These are phyloP conservation scores for Aspergillus sojae DNA, from an alignment of 2,329 filamentous ascomycete species.

Conservation along the genomic window DNA sequence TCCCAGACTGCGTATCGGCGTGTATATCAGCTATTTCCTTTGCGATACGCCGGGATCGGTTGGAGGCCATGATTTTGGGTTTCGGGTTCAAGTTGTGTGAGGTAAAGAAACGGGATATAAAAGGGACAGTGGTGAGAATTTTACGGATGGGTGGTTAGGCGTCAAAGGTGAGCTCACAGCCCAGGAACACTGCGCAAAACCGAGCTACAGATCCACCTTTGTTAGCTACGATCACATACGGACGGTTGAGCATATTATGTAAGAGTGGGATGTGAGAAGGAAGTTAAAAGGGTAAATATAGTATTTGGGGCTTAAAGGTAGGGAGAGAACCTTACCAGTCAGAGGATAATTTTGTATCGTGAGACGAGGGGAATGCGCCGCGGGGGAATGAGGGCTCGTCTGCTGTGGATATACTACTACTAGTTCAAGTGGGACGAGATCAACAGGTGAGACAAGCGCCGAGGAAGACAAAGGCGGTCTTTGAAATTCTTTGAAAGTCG, in stretches of 20 bases:
- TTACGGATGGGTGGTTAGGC: background rate
- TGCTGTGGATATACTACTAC: conserved; percentile 2
- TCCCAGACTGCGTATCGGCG: conserved; percentile 73
- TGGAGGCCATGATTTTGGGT: conserved; percentile 53
- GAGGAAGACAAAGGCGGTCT: background rate
- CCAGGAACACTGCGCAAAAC: background rate
- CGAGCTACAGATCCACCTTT: background rate
- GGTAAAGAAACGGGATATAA: conserved; percentile 1
- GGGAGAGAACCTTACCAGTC: conserved; percentile 3
- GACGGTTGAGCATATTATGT: background rate
- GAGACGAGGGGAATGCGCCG: conserved; percentile 8
- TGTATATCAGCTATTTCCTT: conserved; percentile 55
- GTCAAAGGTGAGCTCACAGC: background rate
- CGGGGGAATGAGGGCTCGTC: conserved; percentile 10
- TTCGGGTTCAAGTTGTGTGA: background rate
- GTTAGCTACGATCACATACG: conserved; percentile 2
- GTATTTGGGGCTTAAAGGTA: background rate
- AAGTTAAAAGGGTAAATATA: background rate
- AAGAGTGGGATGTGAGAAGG: background rate
- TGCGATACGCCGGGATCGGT: conserved; percentile 58
- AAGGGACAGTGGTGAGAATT: background rate
- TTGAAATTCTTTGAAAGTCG: no score
- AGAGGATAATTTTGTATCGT: background rate
- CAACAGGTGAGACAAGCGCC: background rate
- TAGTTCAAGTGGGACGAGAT: background rate